phyloP scores from a whole-genome alignment of 202 grass and related monocot species.

The Cymbopogon flexuosus region DNA sequence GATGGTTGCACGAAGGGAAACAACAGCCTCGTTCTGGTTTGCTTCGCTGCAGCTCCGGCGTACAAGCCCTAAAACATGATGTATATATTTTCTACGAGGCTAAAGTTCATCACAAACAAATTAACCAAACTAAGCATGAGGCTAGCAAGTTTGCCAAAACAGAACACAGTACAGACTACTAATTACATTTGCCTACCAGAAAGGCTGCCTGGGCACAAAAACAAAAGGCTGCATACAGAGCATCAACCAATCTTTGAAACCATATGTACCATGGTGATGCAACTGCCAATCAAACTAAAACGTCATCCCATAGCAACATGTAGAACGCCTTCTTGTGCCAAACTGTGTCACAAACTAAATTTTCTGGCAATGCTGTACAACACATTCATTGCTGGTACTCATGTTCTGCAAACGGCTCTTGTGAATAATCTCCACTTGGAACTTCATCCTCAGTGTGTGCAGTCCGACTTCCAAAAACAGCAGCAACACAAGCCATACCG shows the following conservation, averaged over 20 bases:
- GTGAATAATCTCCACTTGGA: slow-evolving; percentile 3
- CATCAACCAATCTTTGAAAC: not conserved
- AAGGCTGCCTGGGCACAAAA: not conserved
- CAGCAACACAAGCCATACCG: slow-evolving; percentile 19
- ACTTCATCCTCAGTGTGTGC: slow-evolving; percentile 27
- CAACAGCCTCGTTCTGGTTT: no score
- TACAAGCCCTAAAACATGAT: no score
- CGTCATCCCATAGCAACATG: not conserved
- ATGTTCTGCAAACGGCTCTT: slow-evolving; percentile 15
- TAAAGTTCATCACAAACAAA: not conserved
- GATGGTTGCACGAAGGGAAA: no score
- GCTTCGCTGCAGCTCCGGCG: no score
- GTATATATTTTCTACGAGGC: not conserved
- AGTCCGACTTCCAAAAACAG: slow-evolving; percentile 33
- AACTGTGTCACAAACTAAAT: not conserved
- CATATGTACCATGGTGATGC: slow-evolving; percentile 8
- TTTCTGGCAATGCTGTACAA: slow-evolving; percentile 23
- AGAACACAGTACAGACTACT: slow-evolving; percentile 21
- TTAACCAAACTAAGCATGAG: not conserved
- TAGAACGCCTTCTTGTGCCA: not conserved
- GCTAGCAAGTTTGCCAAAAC: slow-evolving; percentile 26
- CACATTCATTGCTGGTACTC: slow-evolving; percentile 4
- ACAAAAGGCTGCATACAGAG: not conserved
- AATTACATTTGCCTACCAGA: slow-evolving; percentile 35
- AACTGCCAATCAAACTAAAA: slow-evolving; percentile 25